Conservation (phyloP, 192 early-diverging fungal species). For the Dispira simplex region DNA sequence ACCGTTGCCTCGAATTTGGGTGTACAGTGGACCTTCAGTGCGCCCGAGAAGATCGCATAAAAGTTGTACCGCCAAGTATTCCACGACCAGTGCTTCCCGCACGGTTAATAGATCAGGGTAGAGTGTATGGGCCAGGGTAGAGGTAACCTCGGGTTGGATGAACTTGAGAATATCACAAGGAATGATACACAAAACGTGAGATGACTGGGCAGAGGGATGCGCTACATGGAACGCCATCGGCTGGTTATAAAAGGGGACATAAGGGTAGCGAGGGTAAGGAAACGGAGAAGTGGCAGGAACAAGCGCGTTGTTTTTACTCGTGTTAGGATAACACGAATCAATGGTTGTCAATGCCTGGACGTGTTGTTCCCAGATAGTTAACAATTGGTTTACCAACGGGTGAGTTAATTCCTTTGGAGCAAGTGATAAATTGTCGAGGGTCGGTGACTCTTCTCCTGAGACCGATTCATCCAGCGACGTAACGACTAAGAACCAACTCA, state of each 20-base stretch:
- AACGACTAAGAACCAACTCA: too few relatives aligned
- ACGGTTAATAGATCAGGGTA: constrained; percentile 18
- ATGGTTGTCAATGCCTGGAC: too few relatives aligned
- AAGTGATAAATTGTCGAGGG: too few relatives aligned
- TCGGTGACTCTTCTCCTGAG: too few relatives aligned
- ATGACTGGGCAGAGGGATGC: constrained; percentile 27
- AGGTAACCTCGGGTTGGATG: not conserved
- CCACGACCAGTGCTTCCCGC: constrained; percentile 22
- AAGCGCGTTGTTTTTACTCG: too few relatives aligned
- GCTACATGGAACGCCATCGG: constrained; percentile 30
- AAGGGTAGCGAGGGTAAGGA: constrained; percentile 23
- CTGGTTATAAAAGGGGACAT: constrained; percentile 20
- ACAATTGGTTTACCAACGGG: too few relatives aligned
- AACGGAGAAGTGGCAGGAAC: constrained; percentile 14
- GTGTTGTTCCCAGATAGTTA: too few relatives aligned
- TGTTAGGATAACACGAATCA: too few relatives aligned
- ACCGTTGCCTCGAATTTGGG: constrained; percentile 52
- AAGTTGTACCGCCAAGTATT: constrained; percentile 37
- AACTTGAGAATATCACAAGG: constrained; percentile 23
- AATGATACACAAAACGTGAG: constrained; percentile 22
- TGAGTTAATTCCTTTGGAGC: too few relatives aligned
- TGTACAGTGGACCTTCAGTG: constrained; percentile 62
- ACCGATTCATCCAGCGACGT: too few relatives aligned
- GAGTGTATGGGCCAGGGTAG: constrained; percentile 13
- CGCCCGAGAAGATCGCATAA: constrained; percentile 53